phyloP scores from a whole-genome alignment of 371 early-diverging fungal species.

The Mortierella sp. region DNA sequence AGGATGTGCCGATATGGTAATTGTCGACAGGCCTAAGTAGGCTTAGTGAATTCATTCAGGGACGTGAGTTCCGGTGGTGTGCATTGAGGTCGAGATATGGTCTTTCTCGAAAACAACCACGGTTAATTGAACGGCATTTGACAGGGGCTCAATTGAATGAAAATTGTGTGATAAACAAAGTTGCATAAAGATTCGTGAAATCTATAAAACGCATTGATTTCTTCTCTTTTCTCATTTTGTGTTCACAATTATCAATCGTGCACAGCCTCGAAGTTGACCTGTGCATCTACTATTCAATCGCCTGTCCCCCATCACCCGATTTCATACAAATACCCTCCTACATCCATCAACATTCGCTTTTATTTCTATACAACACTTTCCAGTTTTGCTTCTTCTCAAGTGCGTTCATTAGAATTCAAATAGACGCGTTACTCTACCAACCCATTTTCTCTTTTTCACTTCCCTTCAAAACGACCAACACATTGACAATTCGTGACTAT shows the following conservation, averaged over 20 bases:
- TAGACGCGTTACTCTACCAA: not conserved
- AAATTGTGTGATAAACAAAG: too few relatives aligned
- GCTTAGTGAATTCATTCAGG: not conserved
- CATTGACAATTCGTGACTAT: too few relatives aligned
- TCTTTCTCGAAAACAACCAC: too few relatives aligned
- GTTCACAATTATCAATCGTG: not conserved
- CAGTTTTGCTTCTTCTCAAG: not conserved
- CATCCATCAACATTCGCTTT: not conserved
- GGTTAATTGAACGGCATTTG: too few relatives aligned
- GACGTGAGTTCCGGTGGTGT: not conserved
- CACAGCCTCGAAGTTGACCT: not conserved
- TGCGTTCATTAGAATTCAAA: not conserved
- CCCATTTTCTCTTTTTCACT: not conserved
- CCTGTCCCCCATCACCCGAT: not conserved
- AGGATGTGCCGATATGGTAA: not conserved
- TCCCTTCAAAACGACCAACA: too few relatives aligned
- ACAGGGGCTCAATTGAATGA: too few relatives aligned
- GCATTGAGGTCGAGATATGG: not conserved
- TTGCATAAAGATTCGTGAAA: too few relatives aligned
- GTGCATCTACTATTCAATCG: not conserved
- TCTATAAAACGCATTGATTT: too few relatives aligned
- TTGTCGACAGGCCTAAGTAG: not conserved
- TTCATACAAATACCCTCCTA: not conserved
- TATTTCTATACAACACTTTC: not conserved
- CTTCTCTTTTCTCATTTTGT: too few relatives aligned